Percentiles rank a stretch among this genome's conserved stretches.
These are phyloP conservation scores for Aristolochia fimbriata DNA, from an alignment of 164 flowering plant species.

Conservation along the genomic window DNA sequence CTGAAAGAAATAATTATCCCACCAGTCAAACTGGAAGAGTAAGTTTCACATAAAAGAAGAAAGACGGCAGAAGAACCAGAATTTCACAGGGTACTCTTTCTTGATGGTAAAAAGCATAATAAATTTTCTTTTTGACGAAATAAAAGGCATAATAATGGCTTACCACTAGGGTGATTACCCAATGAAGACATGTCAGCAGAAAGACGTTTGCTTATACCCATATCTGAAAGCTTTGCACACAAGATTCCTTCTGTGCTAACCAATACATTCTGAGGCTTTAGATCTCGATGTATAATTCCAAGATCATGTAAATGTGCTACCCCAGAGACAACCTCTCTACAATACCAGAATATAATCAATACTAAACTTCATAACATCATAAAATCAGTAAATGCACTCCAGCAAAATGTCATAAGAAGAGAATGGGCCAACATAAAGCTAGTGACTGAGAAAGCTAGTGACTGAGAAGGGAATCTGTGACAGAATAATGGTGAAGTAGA, in stretches of 20 bases:
- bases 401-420: neutral
- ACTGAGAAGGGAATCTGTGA: too few relatives aligned
- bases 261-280: constrained; percentile 82
- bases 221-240: constrained; percentile 74
- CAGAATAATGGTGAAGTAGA: too few relatives aligned
- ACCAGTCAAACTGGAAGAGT: too few relatives aligned
- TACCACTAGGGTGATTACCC: constrained; percentile 53
- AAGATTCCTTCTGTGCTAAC: constrained; percentile 34
- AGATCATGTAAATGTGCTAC: constrained; percentile 73
- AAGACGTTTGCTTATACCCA: constrained; percentile 80
- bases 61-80: neutral
- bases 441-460: too few relatives aligned
- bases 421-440: neutral
- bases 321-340: constrained; percentile 62
- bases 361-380: neutral
- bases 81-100: neutral
- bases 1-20: constrained; percentile 18
- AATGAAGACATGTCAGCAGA: constrained; percentile 47
- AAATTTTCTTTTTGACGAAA: too few relatives aligned
- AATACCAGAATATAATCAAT: neutral
- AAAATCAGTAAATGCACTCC: neutral
- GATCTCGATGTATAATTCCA: constrained; percentile 70
- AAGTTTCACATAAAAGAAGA: too few relatives aligned
- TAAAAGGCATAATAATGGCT: neutral
- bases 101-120: neutral